Base-by-base conservation (phyloP, 805 yeast species). In the Candida hispaniensis region DNA sequence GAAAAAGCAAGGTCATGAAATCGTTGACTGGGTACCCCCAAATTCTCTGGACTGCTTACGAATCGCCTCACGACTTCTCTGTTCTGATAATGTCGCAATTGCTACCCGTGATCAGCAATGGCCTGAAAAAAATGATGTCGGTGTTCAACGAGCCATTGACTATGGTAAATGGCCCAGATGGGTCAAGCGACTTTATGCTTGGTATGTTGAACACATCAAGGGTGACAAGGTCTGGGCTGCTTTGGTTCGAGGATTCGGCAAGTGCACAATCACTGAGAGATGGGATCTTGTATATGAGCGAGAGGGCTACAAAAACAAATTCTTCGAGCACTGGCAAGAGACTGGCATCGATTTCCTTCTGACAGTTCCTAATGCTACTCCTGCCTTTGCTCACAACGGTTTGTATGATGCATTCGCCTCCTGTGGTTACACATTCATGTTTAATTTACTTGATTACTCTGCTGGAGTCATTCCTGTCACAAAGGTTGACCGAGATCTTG, bases 381-480 rank as follows among this genome's bases (percentile, higher is more conserved):
- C 66, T 7, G 66, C 67, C 3, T 41, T 61, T 34, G 66, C 64
- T 10, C 58, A 56, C 42, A 39, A 52, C 33, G 60, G 54, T 25
- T 47, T 50, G 13, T 51, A 53, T 34, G 50, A 59, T 27, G 44
- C 58, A n/a, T 52, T 58, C 40, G 48, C 58, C 18, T 54, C 63
- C 9, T 55, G 59, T 39, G 67, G 67, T 5, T 77, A 77, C 52
- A 74, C 82, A 3, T 61, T 69, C 15, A 55, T 63, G 48, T 61
- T 67, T 50, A 73, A 73, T 50, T 59, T 68, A 7, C 49, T 73
- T 13, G 79, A 74, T 48, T 71, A 70, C 46, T 54, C 74, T 8
- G 67, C 69, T 35, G 74, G 73, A 27, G 64, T 66, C 2, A 46
- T 76, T 19, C 83, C 82, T 0, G 73, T 74, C 4, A 63, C 74